phyloP scores from a whole-genome alignment of 2,329 filamentous ascomycete species.

The Myotisia sp. region DNA sequence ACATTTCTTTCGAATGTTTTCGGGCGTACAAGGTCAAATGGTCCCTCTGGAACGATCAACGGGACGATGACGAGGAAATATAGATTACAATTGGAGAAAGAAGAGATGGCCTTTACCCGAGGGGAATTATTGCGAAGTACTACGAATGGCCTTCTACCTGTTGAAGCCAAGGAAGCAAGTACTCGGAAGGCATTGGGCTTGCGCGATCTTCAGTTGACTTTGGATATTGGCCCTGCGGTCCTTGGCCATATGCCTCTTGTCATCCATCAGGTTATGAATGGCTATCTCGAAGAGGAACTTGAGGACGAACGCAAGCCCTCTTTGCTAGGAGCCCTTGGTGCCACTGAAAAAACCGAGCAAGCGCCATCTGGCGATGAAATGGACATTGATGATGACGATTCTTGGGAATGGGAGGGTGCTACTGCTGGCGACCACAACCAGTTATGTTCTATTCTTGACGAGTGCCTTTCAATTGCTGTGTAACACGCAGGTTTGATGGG shows the following conservation, averaged over 20 bases:
- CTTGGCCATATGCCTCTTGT: slow-evolving; percentile 66
- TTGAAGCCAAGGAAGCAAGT: slow-evolving; percentile 63
- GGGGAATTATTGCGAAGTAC: slow-evolving; percentile 63
- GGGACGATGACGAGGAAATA: slow-evolving; percentile 73
- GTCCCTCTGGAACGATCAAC: slow-evolving; percentile 47
- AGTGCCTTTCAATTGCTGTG: slow-evolving; percentile 29
- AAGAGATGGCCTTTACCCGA: slow-evolving; percentile 58
- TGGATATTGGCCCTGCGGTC: slow-evolving; percentile 62
- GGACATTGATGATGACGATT: slow-evolving; percentile 26
- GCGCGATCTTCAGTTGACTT: slow-evolving; percentile 60
- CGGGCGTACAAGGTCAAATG: slow-evolving; percentile 41
- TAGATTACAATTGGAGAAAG: slow-evolving; percentile 55
- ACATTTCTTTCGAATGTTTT: slow-evolving; percentile 43
- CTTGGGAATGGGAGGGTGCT: slow-evolving; percentile 27
- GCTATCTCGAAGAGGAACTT: slow-evolving; percentile 62
- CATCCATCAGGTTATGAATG: slow-evolving; percentile 53
- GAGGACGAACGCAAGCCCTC: slow-evolving; percentile 36
- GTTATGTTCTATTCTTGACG: slow-evolving; percentile 26
- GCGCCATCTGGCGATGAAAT: slow-evolving; percentile 22
- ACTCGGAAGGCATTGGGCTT: slow-evolving; percentile 59
- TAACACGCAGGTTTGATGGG: too few relatives aligned
- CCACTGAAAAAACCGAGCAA: slow-evolving; percentile 15
- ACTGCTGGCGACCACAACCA: slow-evolving; percentile 24
- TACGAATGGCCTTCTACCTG: slow-evolving; percentile 57
- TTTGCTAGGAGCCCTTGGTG: slow-evolving; percentile 8